Percentiles rank a stretch among this genome's conserved stretches.
Conservation (phyloP, 1,284 basidiomycete genomes). For the Sanghuangporus baumii region DNA sequence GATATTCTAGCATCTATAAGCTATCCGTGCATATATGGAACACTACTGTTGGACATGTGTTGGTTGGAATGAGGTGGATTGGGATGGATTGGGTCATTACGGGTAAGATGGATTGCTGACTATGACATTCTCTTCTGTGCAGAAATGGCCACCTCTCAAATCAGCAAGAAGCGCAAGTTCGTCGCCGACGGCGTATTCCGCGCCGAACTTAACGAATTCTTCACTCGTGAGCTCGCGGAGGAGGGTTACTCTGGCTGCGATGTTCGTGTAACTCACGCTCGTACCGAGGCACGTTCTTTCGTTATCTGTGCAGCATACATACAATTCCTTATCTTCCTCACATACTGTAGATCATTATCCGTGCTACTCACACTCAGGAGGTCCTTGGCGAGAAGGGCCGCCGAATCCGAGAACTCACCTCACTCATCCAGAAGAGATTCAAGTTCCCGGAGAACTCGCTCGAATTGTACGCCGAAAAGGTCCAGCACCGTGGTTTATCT, state of each 20-base stretch:
- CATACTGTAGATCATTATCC: conserved; percentile 90
- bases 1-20: background rate
- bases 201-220: conserved; percentile 97
- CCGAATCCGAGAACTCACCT: conserved; percentile 97
- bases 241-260: conserved; percentile 99
- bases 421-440: conserved; percentile 99
- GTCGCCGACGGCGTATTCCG: conserved; percentile 98
- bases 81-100: conserved; percentile 10
- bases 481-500: conserved; percentile 97
- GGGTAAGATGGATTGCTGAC: conserved; percentile 15
- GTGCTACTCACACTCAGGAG: conserved; percentile 99
- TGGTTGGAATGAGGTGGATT: background rate
- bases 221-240: conserved; percentile 97
- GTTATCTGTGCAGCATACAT: background rate
- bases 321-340: conserved; percentile 5
- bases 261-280: conserved; percentile 98
- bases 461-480: conserved; percentile 99
- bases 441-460: conserved; percentile 99
- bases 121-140: background rate
- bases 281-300: conserved; percentile 73
- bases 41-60: background rate
- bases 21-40: background rate
- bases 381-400: conserved; percentile 99
- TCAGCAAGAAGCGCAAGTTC: conserved; percentile 97
- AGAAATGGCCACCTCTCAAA: conserved; percentile 48